Conservation (phyloP, 768 basidiomycete species). For the Mycena sanguinolenta region DNA sequence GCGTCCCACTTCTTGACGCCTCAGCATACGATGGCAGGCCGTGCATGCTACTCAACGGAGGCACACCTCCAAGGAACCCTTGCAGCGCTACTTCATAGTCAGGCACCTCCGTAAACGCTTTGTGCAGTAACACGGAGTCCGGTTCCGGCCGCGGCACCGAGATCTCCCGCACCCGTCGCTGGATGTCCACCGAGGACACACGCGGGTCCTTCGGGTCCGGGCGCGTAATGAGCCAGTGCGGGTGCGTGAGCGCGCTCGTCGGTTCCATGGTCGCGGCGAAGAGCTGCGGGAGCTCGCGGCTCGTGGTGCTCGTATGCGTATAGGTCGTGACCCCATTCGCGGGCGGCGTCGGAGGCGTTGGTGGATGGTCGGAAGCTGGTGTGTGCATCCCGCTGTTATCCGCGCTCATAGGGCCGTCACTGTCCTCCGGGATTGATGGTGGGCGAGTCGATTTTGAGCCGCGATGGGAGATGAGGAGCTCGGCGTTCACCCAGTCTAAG, state of each 20-base stretch:
- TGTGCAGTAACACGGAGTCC: conserved; percentile 60
- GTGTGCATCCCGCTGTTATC: conserved; percentile 11
- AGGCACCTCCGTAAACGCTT: conserved; percentile 84
- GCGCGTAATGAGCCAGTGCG: conserved; percentile 57
- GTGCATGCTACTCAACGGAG: conserved; percentile 80
- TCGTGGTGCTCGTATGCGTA: conserved; percentile 64
- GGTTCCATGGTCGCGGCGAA: conserved; percentile 75
- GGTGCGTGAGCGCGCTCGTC: conserved; percentile 60
- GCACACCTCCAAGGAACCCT: conserved; percentile 93
- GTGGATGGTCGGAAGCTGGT: conserved; percentile 27
- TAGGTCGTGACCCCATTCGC: conserved; percentile 59
- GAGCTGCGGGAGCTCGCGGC: conserved; percentile 63
- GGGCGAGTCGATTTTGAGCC: conserved; percentile 47
- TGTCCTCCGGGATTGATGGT: neutral
- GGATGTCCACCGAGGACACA: conserved; percentile 33
- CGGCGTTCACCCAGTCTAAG: conserved; percentile 88
- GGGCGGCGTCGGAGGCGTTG: conserved; percentile 33
- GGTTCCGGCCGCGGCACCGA: conserved; percentile 23
- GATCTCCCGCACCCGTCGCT: conserved; percentile 35
- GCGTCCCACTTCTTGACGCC: conserved; percentile 45
- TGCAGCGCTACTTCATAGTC: conserved; percentile 87
- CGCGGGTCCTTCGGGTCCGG: conserved; percentile 47
- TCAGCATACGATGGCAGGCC: conserved; percentile 93
- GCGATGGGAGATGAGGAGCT: conserved; percentile 76
- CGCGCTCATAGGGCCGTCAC: conserved; percentile 16